These are phyloP conservation scores for Fusarium sterilihyphosum DNA, from an alignment of 2,329 filamentous ascomycete genomes.

Conservation along the genomic window DNA sequence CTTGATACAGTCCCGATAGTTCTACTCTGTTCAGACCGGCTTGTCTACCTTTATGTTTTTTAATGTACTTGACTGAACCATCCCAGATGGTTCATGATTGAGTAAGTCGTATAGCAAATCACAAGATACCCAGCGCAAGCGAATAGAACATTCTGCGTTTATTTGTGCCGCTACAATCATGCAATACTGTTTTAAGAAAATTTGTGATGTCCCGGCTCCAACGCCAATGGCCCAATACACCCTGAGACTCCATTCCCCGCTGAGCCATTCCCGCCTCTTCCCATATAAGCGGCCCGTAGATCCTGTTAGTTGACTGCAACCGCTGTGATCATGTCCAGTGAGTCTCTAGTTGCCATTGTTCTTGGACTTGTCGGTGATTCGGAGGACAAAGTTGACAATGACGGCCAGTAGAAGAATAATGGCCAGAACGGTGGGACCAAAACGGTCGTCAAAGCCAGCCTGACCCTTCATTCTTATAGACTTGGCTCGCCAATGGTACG, in stretches of 20 bases:
- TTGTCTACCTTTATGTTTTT: not conserved
- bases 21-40: no score
- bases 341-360: constrained; percentile 44
- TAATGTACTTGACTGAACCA: not conserved
- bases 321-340: not conserved
- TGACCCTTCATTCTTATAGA: constrained; percentile 91
- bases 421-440: constrained; percentile 90
- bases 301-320: not conserved
- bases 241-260: constrained; percentile 1
- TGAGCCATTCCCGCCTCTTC: not conserved
- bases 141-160: constrained; percentile 27
- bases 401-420: constrained; percentile 88
- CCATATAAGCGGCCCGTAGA: not conserved
- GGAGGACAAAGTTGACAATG: constrained; percentile 94
- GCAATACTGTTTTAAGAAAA: constrained; percentile 26
- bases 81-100: not conserved
- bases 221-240: constrained; percentile 34
- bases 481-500: constrained; percentile 96
- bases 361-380: constrained; percentile 63
- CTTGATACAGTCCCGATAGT: not conserved
- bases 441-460: constrained; percentile 95
- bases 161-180: constrained; percentile 24
- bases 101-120: constrained; percentile 1
- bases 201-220: constrained; percentile 25
- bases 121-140: constrained; percentile 34